Evolutionary conservation across 371 early-diverging fungal genomes (phyloP), one percentile per base, ranked within the genome.

Genomic region (Enterocytospora artemiae): DNA sequence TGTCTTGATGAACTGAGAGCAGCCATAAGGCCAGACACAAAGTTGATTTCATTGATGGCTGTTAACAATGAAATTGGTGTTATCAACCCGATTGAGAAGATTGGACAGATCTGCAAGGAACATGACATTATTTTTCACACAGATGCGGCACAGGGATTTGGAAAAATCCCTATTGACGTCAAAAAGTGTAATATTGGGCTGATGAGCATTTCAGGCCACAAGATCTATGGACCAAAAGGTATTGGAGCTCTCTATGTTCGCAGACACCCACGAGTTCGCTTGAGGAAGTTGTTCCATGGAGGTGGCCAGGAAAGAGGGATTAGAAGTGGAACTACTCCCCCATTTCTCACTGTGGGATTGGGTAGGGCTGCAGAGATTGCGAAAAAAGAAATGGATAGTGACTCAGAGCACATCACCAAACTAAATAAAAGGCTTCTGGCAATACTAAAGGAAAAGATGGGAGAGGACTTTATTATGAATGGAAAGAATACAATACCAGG

Each of bases 51-150:
- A 12, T 83, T 96, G 66, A 95, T 95, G 94, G 83, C 91, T 5
- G 91, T 97, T 44, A 97, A 97, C 79, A 97, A 95, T 77, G 98
- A 97, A 80, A 93, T 96, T 75, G 98, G 98, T 59, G 89, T 90
- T 16, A 85, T 93, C 52, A 91, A 93, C 74, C 92, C 93, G n/a
- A 71, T 97, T 62, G 84, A 81, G 56, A 91, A 90, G 68, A 95
- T 97, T 79, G 98, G 82, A 33, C 57, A 53, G 50, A 53, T 75
- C 5, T 75, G 72, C 53, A 71, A 69, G 54, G 71, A 74, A 41
- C 67, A 72, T 2, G 59, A 68, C 43, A 69, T 71, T 12, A 32
- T 76, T 36, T 79, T 75, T 54, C 77, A 95, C 71, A 91, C 92
- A 9, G 98, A 97, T 80, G 93, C 94, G n/a, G 98, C 98, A 1